phyloP scores from a whole-genome alignment of 2,329 filamentous ascomycete genomes.

The Diaporthe ampelina region DNA sequence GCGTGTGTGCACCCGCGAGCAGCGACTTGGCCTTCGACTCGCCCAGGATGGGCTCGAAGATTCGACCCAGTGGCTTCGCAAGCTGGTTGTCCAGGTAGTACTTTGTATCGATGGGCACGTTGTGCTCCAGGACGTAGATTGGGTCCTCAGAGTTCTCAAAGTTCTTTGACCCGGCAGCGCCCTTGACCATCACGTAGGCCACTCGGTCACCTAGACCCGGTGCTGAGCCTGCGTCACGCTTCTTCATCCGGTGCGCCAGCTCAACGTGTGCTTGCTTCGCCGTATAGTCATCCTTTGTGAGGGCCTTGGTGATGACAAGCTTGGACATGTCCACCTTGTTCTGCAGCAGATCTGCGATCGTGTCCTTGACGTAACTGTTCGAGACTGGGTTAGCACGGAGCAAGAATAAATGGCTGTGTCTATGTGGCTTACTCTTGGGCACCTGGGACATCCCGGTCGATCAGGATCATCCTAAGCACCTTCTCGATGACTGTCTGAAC shows the following conservation, averaged over 20 bases:
- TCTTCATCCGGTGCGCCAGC: slow-evolving; percentile 95
- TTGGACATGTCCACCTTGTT: slow-evolving; percentile 99
- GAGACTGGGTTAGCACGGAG: slow-evolving; percentile 45
- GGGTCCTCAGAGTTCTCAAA: slow-evolving; percentile 98
- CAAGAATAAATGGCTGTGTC: neutral
- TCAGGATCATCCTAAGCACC: slow-evolving; percentile 93
- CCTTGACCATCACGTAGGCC: slow-evolving; percentile 97
- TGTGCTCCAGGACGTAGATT: slow-evolving; percentile 97
- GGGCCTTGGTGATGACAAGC: slow-evolving; percentile 97
- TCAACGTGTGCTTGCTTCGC: slow-evolving; percentile 97
- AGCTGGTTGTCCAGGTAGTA: slow-evolving; percentile 99
- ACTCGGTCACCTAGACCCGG: slow-evolving; percentile 95
- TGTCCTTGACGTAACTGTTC: slow-evolving; percentile 91
- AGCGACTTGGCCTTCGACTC: slow-evolving; percentile 91
- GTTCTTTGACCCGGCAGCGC: slow-evolving; percentile 89
- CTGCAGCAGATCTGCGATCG: slow-evolving; percentile 93
- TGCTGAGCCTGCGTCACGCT: slow-evolving; percentile 94
- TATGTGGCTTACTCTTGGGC: slow-evolving; percentile 85
- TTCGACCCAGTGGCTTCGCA: slow-evolving; percentile 91
- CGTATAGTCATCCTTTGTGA: slow-evolving; percentile 90
- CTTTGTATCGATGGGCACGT: slow-evolving; percentile 96
- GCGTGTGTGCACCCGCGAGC: slow-evolving; percentile 92
- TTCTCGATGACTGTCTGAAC: slow-evolving; percentile 99
- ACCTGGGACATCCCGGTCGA: slow-evolving; percentile 89
- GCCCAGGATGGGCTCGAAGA: slow-evolving; percentile 97